Percentiles rank a stretch among this genome's conserved stretches.
Conservation (phyloP, 345 rosid species). For the Heritiera littoralis region DNA sequence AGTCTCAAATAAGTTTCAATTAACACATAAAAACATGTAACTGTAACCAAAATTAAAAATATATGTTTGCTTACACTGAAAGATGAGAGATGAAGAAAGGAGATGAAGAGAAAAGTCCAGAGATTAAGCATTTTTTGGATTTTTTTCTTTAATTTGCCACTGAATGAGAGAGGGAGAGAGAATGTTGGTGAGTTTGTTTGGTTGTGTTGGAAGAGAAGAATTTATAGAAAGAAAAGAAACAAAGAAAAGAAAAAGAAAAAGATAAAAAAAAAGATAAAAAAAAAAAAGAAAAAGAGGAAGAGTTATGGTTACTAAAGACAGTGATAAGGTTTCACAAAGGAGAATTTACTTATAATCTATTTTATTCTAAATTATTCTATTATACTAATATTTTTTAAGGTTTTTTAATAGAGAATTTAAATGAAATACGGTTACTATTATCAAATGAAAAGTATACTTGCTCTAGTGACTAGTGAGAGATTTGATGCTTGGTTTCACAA, state of each 20-base stretch:
- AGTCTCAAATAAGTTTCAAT: not conserved
- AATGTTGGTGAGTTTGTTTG: conserved; percentile 1
- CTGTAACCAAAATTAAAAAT: not conserved
- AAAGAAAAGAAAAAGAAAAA: too few relatives aligned
- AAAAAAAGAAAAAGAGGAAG: not conserved
- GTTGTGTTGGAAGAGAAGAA: conserved; percentile 13
- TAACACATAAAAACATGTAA: not conserved
- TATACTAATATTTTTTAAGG: too few relatives aligned
- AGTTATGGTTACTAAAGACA: not conserved
- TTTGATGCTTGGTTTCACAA: too few relatives aligned
- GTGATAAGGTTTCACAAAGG: not conserved
- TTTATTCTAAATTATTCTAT: not conserved
- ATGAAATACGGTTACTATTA: too few relatives aligned
- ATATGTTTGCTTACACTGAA: conserved; percentile 38
- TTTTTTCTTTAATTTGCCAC: not conserved
- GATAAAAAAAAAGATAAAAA: too few relatives aligned
- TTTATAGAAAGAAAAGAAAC: not conserved
- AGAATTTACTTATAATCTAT: not conserved
- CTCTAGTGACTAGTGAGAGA: too few relatives aligned
- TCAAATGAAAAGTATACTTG: too few relatives aligned
- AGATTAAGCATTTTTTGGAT: conserved; percentile 28
- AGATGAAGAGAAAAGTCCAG: conserved; percentile 28
- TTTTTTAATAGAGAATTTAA: too few relatives aligned
- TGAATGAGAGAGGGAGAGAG: not conserved
- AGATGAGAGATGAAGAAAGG: conserved; percentile 25